Evolutionary conservation across 129 eudicot genomes (phyloP), one percentile per base, ranked within the genome.

Genomic region (Helianthus tuberosus): DNA sequence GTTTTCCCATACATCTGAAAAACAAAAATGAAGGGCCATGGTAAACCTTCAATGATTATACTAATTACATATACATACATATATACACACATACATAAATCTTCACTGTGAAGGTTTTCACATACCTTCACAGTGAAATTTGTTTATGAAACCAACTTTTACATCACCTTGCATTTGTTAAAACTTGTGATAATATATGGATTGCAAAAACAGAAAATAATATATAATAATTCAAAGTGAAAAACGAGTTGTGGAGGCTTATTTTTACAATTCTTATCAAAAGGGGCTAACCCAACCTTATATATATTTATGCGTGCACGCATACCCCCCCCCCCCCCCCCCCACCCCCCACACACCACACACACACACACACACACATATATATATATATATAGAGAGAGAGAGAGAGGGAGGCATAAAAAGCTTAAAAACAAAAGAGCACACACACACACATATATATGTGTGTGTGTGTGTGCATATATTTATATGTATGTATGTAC

Each of bases 1-100:
- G 15, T 75, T 86, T 80, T 82, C 88, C 88, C 93, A 83, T 76
- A 85, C 87, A 79, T 87, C 96, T 87, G 82, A 36, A 59, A 73
- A 41, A 77, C 38, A 60, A 71, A 59, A 50, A 64, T 10, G 25
- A 66, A 2, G 11, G 29, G 23, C 25, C 25, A 79, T 65, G 54
- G 68, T 46, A 67, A 75, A 55, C 75, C 16, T 46, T 14, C 66
- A 44, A 70, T 13, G 9, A 66, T 20, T 52, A 63, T 11, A 10
- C 7, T n/a, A 13, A 14, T 27, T 12, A 60, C 16, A 58, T 25
- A 20, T 25, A 9, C 20, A 0, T 8, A 41, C 46, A 20, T 41
- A 41, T 41, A 41, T 27, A 27, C 1, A 6, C 8, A 41, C 8
- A 8, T 1, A 41, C 8, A 41, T 41, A 0, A 41, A 41, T 41